Conservation (phyloP, 371 early-diverging fungal species). For the Apophysomyces ossiformis region DNA sequence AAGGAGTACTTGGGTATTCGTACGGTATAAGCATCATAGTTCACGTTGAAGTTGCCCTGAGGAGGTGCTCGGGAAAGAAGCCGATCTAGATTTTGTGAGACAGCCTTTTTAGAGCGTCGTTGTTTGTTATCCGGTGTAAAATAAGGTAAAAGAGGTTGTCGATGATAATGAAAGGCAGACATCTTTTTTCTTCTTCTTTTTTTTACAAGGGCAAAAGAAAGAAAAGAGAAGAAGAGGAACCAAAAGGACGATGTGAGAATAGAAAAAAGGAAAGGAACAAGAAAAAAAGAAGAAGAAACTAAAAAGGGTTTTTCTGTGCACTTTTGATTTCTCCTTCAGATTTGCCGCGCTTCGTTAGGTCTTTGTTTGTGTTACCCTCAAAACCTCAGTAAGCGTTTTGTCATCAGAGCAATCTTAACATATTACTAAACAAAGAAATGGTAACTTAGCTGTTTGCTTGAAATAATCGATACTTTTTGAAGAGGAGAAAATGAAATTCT, state of each 20-base stretch:
- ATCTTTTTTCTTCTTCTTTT: neutral
- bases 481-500: too few relatives aligned
- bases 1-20: constrained; percentile 45
- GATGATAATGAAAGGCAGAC: constrained; percentile 8
- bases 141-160: constrained; percentile 7
- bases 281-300: constrained; percentile 3
- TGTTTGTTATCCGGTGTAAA: constrained; percentile 13
- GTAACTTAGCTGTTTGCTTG: too few relatives aligned
- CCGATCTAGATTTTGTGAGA: constrained; percentile 15
- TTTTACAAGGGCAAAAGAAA: constrained; percentile 10
- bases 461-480: too few relatives aligned
- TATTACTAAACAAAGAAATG: too few relatives aligned
- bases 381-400: too few relatives aligned
- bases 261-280: constrained; percentile 8
- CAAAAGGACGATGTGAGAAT: too few relatives aligned
- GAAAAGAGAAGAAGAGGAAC: constrained; percentile 3
- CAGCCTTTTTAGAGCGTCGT: constrained; percentile 8
- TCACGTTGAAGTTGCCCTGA: constrained; percentile 40
- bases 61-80: constrained; percentile 29
- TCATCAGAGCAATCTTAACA: too few relatives aligned
- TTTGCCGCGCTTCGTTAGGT: neutral
- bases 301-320: neutral
- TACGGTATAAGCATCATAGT: constrained; percentile 38
- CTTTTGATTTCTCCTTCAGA: constrained; percentile 12
- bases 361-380: too few relatives aligned